Evolutionary conservation across 768 basidiomycete species (phyloP), one percentile per base, ranked within the genome.

Genomic region (Phallus indusiatus): DNA sequence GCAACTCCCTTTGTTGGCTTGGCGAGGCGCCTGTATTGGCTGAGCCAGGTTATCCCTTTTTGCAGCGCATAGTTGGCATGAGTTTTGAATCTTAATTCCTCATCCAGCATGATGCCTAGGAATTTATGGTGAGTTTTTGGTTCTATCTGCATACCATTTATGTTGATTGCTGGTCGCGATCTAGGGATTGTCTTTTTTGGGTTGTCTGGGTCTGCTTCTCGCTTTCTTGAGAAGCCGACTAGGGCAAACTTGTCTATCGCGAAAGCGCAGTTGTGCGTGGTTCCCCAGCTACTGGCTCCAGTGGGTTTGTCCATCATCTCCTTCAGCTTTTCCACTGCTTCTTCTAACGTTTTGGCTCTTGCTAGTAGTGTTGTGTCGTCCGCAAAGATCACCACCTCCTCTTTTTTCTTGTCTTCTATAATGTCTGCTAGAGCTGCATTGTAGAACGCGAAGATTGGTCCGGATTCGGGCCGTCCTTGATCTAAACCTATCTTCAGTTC

Each of bases 331-430:
- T 9, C 34, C n/a, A 5, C 6, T n/a, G 18, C 22, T 1, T 14
- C 28, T 16, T 16, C 16, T 17, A 53, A 76, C 82, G 83, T 52
- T 85, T 86, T 84, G 86, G 85, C 69, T 82, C 84, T 35, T 73
- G 81, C 48, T 75, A 78, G 63, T 72, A 86, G 70, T 83, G 82
- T 47, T 84, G 84, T 67, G 83, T 86, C 53, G 80, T 86, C 65
- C 83, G 85, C 64, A 74, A 68, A 22, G 80, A 82, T 60, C 75
- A 85, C 64, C 84, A 76, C 65, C 82, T 86, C 64, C 84, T 75
- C 67, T 83, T 74, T 11, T 0, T 12, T 22, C 20, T 60, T 60
- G n/a, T 35, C 16, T 5, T 54, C 16, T 5, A 21, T 14, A 2
- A 54, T 54, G 46, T 47, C 66, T 64, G 3, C 64, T 34, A 54